Evolutionary conservation across 306 rosid species (phyloP).

Genomic region (Trifolium fragiferum): DNA sequence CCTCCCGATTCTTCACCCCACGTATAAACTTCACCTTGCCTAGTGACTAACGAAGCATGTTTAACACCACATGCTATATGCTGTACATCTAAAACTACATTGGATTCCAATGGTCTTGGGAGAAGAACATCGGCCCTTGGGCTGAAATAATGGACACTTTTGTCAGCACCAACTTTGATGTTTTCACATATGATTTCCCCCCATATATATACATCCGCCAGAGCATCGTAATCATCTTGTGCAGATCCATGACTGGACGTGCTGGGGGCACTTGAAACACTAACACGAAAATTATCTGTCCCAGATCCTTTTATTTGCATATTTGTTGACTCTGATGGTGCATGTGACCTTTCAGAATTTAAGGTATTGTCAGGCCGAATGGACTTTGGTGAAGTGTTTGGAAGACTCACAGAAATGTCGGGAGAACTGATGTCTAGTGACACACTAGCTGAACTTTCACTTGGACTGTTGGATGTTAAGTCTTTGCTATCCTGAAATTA

Average conservation of each 20-base stretch:
- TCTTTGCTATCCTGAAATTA: conserved; percentile 84
- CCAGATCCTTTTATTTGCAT: conserved; percentile 97
- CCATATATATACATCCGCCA: conserved; percentile 97
- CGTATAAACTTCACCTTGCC: conserved; percentile 96
- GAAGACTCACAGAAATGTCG: conserved; percentile 62
- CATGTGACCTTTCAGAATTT: conserved; percentile 79
- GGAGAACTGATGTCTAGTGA: conserved; percentile 77
- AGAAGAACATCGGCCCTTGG: conserved; percentile 86
- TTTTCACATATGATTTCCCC: conserved; percentile 86
- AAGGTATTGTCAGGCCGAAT: conserved; percentile 56
- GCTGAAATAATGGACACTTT: conserved; percentile 57
- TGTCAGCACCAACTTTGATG: conserved; percentile 74
- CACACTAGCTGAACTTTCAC: conserved; percentile 74
- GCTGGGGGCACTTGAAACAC: conserved; percentile 99
- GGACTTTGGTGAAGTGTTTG: conserved; percentile 65
- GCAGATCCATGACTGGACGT: conserved; percentile 98
- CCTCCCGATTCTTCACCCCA: conserved; percentile 99
- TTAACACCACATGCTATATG: conserved; percentile 93
- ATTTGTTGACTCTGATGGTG: conserved; percentile 66
- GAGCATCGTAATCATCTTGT: conserved; percentile 95
- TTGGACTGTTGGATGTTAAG: conserved; percentile 79
- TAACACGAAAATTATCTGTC: conserved; percentile 92
- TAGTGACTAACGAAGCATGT: conserved; percentile 88
- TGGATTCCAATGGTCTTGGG: conserved; percentile 85
- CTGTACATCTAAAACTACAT: conserved; percentile 87